Evolutionary conservation across 345 rosid genomes (phyloP).

Genomic region (Salix udensis): DNA sequence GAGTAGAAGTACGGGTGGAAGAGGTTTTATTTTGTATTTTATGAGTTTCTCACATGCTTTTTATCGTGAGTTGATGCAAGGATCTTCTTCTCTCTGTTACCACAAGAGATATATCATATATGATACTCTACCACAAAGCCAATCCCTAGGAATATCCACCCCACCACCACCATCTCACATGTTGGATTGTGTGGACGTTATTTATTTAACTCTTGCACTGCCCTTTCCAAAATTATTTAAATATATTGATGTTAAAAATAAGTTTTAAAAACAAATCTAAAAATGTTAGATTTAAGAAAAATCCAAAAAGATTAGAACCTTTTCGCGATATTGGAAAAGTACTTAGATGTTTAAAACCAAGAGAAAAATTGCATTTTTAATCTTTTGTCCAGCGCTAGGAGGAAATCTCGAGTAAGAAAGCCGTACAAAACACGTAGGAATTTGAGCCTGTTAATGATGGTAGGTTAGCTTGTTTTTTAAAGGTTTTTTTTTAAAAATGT

Average conservation of each 20-base stretch:
- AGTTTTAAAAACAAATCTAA: too few species aligned
- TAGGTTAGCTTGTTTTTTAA: too few species aligned
- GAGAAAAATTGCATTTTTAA: too few species aligned
- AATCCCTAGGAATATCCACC: not conserved
- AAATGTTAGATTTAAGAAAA: too few species aligned
- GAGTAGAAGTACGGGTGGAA: not conserved
- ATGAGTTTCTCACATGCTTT: not conserved
- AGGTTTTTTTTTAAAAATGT: too few species aligned
- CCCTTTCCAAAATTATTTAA: not conserved
- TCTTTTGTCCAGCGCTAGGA: not conserved
- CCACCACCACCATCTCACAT: not conserved
- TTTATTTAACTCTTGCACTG: not conserved
- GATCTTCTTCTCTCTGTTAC: not conserved
- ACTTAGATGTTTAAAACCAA: too few species aligned
- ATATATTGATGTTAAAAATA: too few species aligned
- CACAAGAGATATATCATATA: not conserved
- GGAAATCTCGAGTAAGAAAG: not conserved
- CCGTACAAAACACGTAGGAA: too few species aligned
- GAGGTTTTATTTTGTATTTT: not conserved
- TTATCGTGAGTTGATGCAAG: not conserved
- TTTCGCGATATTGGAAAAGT: too few species aligned
- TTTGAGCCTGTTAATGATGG: too few species aligned
- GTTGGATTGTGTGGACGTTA: not conserved
- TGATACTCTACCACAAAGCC: not conserved
- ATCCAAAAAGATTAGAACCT: too few species aligned